Percentiles rank a stretch among this genome's conserved stretches.
These are phyloP conservation scores for Neophaeococcomyces mojaviensis DNA, from an alignment of 2,329 filamentous ascomycete genomes.

Conservation along the genomic window DNA sequence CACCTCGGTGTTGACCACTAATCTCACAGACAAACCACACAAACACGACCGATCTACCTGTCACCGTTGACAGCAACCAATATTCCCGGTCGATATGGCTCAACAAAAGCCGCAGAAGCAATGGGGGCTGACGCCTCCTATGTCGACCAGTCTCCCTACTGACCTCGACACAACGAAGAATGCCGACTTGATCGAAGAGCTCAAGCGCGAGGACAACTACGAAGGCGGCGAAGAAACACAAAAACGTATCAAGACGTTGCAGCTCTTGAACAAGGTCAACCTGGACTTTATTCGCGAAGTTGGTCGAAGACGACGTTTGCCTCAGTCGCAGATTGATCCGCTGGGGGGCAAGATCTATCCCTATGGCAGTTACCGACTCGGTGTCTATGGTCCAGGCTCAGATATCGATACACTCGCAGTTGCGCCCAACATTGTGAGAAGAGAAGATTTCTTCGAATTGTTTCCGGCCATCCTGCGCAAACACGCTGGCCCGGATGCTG, in stretches of 20 bases:
- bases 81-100: constrained; percentile 21
- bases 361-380: constrained; percentile 89
- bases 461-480: constrained; percentile 74
- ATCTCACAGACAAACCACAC: background rate
- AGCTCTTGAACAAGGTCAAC: constrained; percentile 69
- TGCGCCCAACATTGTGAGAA: constrained; percentile 78
- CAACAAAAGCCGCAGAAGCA: constrained; percentile 32
- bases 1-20: background rate
- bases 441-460: constrained; percentile 84
- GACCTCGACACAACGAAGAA: constrained; percentile 69
- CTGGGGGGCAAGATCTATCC: constrained; percentile 83
- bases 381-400: constrained; percentile 85
- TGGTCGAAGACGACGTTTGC: constrained; percentile 63
- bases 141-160: constrained; percentile 70
- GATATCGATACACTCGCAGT: constrained; percentile 97
- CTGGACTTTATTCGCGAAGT: constrained; percentile 82
- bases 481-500: constrained; percentile 68
- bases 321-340: constrained; percentile 69
- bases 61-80: no score
- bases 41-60: background rate
- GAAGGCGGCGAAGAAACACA: constrained; percentile 75
- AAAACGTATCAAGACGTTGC: constrained; percentile 67
- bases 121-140: constrained; percentile 75
- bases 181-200: constrained; percentile 70
- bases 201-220: constrained; percentile 86